Percentiles rank a stretch among this genome's conserved stretches.
phyloP scores from a whole-genome alignment of 2,329 filamentous ascomycete genomes.

The Fusarium newnesense region DNA sequence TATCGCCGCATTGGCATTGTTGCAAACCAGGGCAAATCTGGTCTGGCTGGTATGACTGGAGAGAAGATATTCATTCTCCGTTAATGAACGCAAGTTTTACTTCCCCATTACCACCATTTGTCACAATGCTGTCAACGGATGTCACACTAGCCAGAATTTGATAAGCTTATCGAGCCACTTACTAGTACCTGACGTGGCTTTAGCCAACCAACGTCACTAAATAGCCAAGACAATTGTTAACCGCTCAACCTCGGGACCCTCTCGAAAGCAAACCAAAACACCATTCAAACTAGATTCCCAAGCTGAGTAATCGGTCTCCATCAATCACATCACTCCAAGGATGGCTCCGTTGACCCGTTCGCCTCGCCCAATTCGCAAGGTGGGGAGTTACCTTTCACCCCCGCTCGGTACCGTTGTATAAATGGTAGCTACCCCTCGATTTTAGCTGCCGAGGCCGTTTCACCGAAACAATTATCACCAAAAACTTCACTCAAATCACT shows the following conservation, averaged over 20 bases:
- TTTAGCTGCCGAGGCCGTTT: neutral
- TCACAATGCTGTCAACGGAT: neutral
- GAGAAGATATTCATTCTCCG: neutral
- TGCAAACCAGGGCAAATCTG: neutral
- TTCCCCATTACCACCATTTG: neutral
- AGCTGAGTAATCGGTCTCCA: constrained; percentile 15
- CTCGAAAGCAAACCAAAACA: neutral
- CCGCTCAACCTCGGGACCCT: neutral
- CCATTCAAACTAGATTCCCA: neutral
- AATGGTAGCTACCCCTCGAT: constrained; percentile 14
- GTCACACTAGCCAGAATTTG: neutral
- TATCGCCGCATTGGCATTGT: neutral
- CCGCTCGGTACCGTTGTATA: neutral
- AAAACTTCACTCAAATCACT: neutral
- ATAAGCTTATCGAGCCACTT: neutral
- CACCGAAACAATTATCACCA: neutral
- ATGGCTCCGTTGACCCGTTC: constrained; percentile 22
- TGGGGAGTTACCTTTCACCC: constrained; percentile 17
- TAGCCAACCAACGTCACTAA: neutral
- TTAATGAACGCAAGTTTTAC: no score
- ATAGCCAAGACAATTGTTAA: neutral
- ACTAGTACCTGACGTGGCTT: neutral
- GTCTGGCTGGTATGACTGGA: fast-evolving
- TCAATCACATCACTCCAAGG: constrained; percentile 2
- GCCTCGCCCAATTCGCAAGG: neutral